Percentiles rank a stretch among this genome's conserved stretches.
Evolutionary conservation across 1,139 yeast species (phyloP).

Genomic region (Nadsonia commutata): DNA sequence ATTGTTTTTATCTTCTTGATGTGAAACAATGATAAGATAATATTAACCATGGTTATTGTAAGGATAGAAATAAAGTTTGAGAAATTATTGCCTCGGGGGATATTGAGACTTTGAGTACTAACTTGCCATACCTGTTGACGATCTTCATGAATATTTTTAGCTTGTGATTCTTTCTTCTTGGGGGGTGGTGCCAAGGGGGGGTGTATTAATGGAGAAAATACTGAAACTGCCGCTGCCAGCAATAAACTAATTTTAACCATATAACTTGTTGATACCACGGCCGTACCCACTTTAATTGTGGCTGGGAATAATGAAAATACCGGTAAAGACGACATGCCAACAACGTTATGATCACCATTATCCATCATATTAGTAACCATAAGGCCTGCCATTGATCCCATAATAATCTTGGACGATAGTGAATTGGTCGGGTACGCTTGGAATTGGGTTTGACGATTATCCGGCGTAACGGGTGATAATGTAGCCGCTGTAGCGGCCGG

Average conservation of each 20-base stretch:
- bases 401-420: constrained; percentile 18
- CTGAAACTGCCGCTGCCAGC: too few relatives aligned
- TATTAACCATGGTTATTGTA: too few relatives aligned
- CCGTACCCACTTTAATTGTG: constrained; percentile 8
- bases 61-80: too few relatives aligned
- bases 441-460: constrained; percentile 1
- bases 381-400: constrained; percentile 27
- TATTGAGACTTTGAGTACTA: constrained; percentile 1
- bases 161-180: too few relatives aligned
- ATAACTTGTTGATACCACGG: constrained; percentile 13
- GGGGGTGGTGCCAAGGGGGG: too few relatives aligned
- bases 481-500: constrained; percentile 1
- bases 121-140: constrained; percentile 8
- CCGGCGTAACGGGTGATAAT: constrained; percentile 1
- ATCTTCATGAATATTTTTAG: too few relatives aligned
- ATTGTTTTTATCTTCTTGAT: too few relatives aligned
- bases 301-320: constrained; percentile 8
- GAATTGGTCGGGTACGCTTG: neutral
- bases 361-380: constrained; percentile 23
- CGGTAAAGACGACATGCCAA: constrained; percentile 22
- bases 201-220: too few relatives aligned
- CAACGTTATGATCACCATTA: constrained; percentile 15
- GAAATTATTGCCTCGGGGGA: constrained; percentile 3
- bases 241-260: constrained; percentile 8
- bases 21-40: too few relatives aligned